phyloP scores from a whole-genome alignment of 2,329 filamentous ascomycete genomes.

The Venturia effusa region DNA sequence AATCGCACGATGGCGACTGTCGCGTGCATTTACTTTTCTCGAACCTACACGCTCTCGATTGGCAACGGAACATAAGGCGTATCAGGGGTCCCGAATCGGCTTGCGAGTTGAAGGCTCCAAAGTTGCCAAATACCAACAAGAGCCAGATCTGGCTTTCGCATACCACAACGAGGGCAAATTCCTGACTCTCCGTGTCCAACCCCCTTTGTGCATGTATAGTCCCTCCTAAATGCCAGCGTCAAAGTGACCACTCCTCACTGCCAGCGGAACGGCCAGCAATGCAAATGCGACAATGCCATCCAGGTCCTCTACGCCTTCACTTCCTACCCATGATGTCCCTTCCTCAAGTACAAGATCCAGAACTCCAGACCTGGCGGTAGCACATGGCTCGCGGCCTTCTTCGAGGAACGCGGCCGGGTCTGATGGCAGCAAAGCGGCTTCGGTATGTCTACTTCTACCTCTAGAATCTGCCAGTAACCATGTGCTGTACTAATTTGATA shows the following conservation, averaged over 20 bases:
- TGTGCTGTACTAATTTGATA: slow-evolving; percentile 8
- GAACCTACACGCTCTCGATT: too few relatives aligned
- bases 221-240: not conserved
- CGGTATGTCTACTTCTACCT: slow-evolving; percentile 5
- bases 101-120: not conserved
- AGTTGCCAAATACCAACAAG: not conserved
- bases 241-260: not conserved
- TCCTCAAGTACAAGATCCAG: slow-evolving; percentile 5
- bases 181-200: not conserved
- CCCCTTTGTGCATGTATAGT: not conserved
- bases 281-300: slow-evolving; percentile 10
- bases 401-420: not conserved
- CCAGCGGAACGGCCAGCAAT: not conserved
- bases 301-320: slow-evolving; percentile 7
- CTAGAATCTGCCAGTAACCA: not conserved
- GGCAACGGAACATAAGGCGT: not conserved
- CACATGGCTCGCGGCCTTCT: slow-evolving; percentile 3
- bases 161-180: not conserved
- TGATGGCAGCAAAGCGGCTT: slow-evolving; percentile 3
- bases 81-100: not conserved
- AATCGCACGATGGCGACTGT: too few relatives aligned
- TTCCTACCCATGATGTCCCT: slow-evolving; percentile 7
- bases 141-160: not conserved
- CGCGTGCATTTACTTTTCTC: too few relatives aligned
- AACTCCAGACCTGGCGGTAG: slow-evolving; percentile 3